Base-by-base conservation (phyloP, 257 asterid genomes). In the Petrea volubilis region DNA sequence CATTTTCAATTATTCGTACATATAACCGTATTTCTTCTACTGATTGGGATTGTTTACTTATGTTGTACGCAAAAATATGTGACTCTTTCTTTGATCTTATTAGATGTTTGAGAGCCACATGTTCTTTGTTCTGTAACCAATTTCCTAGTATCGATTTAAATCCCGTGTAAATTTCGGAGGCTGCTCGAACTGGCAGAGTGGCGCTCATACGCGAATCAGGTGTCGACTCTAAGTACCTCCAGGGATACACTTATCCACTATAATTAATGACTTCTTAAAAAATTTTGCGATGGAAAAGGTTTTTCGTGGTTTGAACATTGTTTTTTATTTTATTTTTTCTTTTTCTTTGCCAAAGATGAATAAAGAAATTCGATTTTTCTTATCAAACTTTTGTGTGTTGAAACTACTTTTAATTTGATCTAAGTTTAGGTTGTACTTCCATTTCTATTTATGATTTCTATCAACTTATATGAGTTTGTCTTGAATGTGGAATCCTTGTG, bases 171-270 rank as follows among this genome's bases (percentile, higher is more conserved):
- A 27, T 58, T 49, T 64, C 38, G 73, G 81, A 90, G 98, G 98
- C 90, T 60, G 98, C 96, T 4, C 87, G 98, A 73, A 92, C 98
- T 29, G 98, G 98, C 3, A 91, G 96, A 72, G 73, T 92, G 77
- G 94, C 96, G 12, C 81, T 92, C 12, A 81, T 83, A 25, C 86
- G 98, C 5, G 98, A 88, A 82, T 92, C 98, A 4, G 96, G 96
- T 59, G 98, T 92, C 7, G 98, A 92, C 70, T 92, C 98, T 4
- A 89, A 76, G 77, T 84, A 86, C 82, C 96, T 92, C 20, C 92
- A 96, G 7, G 96, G 96, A 74, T 92, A 90, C 77, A 77, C 96
- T 14, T 90, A 80, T 75, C 94, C 96, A n/a, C 41, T 90, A 21
- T 86, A 81, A 79, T 44, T 24, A 20, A 20, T 50, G 21, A 49